Base-by-base conservation (phyloP, 202 grass and related monocot genomes). In the Musa balbisiana region DNA sequence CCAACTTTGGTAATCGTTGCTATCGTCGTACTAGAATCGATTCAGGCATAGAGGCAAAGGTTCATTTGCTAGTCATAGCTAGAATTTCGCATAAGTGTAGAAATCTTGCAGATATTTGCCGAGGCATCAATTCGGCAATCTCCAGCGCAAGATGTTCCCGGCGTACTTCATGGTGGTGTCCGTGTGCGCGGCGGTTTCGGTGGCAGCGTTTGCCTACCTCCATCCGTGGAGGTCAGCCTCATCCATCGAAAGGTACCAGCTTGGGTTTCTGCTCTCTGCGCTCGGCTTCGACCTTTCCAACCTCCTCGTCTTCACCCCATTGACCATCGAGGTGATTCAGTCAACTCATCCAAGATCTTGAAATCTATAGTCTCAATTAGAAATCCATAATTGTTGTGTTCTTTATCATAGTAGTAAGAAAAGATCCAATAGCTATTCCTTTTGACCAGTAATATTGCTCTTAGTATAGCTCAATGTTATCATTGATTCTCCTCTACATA, bases 71-170 rank as follows among this genome's bases (percentile, higher is more conserved):
- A 2, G 13, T 26, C 2, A 26, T 14, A 11, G 13, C 21, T 65
- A 11, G 24, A 60, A n/a, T 67, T 27, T 43, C 33, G 1, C 13
- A 51, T n/a, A 13, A 70, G 55, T 55, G 3, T 33, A 19, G 3
- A 49, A 50, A 33, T 43, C 3, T 24, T 71, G 27, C 81, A 89
- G 92, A 78, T 52, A 85, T 80, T 85, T 96, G 80, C 93, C 87
- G 1, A 87, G 93, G 72, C 93, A 92, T 70, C 85, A 92, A 24
- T 96, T 92, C 27, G 90, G 90, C 13, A 89, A 63, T 64, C 84
- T 96, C 3, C 90, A 96, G 13, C 76, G 80, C 20, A 92, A 90
- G 73, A 96, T 92, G 93, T 97, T 97, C 73, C 90, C 86, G 0
- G 86, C 86, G 2, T 97, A 92, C 84, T 97, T 92, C 82, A 81